Evolutionary conservation across 495 filamentous ascomycete species (phyloP).

Genomic region (Penicillium odoratum): DNA sequence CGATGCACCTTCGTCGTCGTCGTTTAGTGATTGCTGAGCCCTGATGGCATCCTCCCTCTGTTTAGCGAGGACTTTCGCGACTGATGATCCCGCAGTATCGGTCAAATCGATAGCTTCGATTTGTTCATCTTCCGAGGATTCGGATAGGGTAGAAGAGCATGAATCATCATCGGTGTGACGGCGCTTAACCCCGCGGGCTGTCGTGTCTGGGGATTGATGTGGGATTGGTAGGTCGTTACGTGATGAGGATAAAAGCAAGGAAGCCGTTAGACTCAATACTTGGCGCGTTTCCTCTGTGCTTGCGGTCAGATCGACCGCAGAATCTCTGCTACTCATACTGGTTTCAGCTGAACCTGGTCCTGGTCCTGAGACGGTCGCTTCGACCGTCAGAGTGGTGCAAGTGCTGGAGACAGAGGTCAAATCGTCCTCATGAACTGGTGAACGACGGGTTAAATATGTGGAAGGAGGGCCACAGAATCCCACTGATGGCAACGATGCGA

Average conservation of each 20-base stretch:
- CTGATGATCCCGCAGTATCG: conserved; percentile 39
- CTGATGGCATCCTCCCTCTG: conserved; percentile 47
- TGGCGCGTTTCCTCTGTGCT: not conserved
- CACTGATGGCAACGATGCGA: too few species aligned
- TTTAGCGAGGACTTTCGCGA: conserved; percentile 45
- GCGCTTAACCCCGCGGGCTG: conserved; percentile 22
- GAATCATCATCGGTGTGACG: conserved; percentile 3
- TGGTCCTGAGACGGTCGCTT: not conserved
- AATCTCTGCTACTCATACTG: conserved; percentile 19
- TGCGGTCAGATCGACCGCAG: conserved; percentile 22
- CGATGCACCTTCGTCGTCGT: conserved; percentile 2
- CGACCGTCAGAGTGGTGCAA: not conserved
- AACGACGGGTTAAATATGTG: not conserved
- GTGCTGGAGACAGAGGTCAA: not conserved
- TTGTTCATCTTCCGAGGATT: not conserved
- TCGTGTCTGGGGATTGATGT: not conserved
- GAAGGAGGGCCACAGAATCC: not conserved
- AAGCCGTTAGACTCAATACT: not conserved
- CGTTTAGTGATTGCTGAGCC: conserved; percentile 28
- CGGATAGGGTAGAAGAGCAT: not conserved
- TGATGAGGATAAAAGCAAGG: not conserved
- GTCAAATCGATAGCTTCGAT: conserved; percentile 23
- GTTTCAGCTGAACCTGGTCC: not conserved
- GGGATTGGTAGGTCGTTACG: not conserved
- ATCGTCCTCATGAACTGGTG: not conserved